Percentiles rank a stretch among this genome's conserved stretches.
Conservation (phyloP, 768 basidiomycete species). For the Trametes cubensis region DNA sequence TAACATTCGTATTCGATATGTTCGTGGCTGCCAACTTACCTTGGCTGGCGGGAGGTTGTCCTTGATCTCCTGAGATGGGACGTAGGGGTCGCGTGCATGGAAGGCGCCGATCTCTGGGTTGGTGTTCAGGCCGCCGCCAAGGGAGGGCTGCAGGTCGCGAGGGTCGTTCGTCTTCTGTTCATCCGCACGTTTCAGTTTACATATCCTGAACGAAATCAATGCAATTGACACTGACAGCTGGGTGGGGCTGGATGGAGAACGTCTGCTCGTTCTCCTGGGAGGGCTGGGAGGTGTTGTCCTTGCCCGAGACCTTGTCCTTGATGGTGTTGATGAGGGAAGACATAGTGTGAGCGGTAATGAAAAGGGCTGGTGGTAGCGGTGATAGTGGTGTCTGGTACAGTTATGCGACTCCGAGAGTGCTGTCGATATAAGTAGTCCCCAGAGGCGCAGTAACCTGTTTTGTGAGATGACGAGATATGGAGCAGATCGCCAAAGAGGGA, state of each 20-base stretch:
- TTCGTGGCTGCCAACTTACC: not conserved
- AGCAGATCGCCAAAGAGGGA: slow-evolving; percentile 4
- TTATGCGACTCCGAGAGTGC: not conserved
- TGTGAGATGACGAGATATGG: slow-evolving; percentile 16
- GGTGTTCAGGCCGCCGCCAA: slow-evolving; percentile 29
- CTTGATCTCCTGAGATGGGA: slow-evolving; percentile 6
- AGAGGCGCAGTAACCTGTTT: slow-evolving; percentile 5
- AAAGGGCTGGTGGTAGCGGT: not conserved
- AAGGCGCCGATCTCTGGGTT: slow-evolving; percentile 30
- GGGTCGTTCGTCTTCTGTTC: slow-evolving; percentile 65
- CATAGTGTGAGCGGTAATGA: slow-evolving; percentile 10
- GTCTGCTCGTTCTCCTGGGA: slow-evolving; percentile 38
- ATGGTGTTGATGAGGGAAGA: slow-evolving; percentile 25
- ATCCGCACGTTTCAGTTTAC: not conserved
- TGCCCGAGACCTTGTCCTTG: slow-evolving; percentile 24
- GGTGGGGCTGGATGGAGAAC: slow-evolving; percentile 62
- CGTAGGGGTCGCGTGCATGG: slow-evolving; percentile 17
- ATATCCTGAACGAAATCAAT: not conserved
- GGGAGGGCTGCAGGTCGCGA: slow-evolving; percentile 47
- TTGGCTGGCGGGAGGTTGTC: slow-evolving; percentile 10
- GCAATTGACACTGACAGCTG: slow-evolving; percentile 39
- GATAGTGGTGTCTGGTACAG: not conserved
- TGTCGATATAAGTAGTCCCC: not conserved
- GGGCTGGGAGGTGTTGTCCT: slow-evolving; percentile 6
- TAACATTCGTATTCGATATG: not conserved